Evolutionary conservation across 208 protist species (phyloP).

Genomic region (Crithidia mellificae): DNA sequence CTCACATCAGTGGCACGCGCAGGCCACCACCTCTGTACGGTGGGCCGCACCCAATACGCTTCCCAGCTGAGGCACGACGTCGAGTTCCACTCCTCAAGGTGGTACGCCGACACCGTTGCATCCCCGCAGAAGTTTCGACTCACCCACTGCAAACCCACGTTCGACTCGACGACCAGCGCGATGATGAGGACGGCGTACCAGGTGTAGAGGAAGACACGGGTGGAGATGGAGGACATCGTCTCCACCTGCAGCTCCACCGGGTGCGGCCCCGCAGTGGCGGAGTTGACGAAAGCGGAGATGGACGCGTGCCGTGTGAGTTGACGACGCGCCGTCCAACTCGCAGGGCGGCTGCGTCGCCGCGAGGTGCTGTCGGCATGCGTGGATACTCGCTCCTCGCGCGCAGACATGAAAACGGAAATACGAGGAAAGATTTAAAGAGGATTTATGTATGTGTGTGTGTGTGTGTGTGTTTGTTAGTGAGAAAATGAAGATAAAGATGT

Average conservation of each 20-base stretch:
- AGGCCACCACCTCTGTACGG: background rate
- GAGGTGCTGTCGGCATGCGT: background rate
- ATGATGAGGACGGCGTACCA: conserved; percentile 71
- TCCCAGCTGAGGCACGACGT: conserved; percentile 31
- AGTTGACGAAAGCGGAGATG: conserved; percentile 3
- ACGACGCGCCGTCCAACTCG: background rate
- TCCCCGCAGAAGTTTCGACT: conserved; percentile 60
- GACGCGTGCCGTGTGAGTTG: background rate
- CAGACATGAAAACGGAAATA: conserved; percentile 2
- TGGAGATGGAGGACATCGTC: conserved; percentile 59
- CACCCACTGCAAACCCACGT: conserved; percentile 66
- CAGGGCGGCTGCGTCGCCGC: background rate
- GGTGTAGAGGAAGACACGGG: conserved; percentile 55
- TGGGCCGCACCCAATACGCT: conserved; percentile 28
- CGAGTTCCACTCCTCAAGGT: conserved; percentile 64
- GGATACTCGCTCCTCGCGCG: background rate
- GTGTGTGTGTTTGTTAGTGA: too few species aligned
- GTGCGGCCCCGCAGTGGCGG: background rate
- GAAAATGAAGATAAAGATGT: too few species aligned
- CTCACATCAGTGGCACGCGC: too few species aligned
- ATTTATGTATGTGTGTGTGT: too few species aligned
- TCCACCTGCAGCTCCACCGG: conserved; percentile 71
- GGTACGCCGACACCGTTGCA: conserved; percentile 38
- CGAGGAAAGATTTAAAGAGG: background rate
- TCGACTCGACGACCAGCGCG: conserved; percentile 58